Base-by-base conservation (phyloP, 2,329 filamentous ascomycete genomes). In the Neoscytalidium dimidiatum region DNA sequence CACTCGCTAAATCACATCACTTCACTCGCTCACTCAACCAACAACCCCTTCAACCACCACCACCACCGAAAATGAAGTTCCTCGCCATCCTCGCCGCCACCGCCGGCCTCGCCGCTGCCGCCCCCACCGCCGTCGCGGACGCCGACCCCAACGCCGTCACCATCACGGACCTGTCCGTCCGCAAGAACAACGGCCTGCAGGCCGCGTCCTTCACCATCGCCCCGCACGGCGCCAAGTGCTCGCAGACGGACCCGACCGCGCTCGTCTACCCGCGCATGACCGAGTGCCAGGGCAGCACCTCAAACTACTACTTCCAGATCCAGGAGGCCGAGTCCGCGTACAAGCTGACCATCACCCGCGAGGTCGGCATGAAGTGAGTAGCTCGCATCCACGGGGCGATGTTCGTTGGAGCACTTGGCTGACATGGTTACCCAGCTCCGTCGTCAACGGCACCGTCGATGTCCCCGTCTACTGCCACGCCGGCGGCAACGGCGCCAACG, bases 241-340 rank as follows among this genome's bases (percentile, higher is more conserved):
- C 57, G 28, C n/a, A 28, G n/a, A 19, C 33, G 6, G 46, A 49
- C 53, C 7, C 53, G 8, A n/a, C 44, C 33, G 19, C 60, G 13
- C 29, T 49, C n/a, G 23, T 52, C 23, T 46, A 46, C 44, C 53
- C 53, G 11, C 53, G 35, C 53, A 57, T 57, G 7, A 53, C 7
- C 51, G 14, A 28, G 19, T 64, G 62, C 61, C 19, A 41, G 26
- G 35, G 21, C 29, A 23, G 35, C 35, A 23, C 14, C 8, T 43
- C 21, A 19, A n/a, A 57, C 51, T 64, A 64, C 62, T 33, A 49
- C 28, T 64, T 64, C 62, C 41, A 35, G 23, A 38, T 64, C 51
- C 33, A 41, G 35, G 35, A 57, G 4, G 19, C 5, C 17, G n/a
- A 53, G 13, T 23, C 41, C 19, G 52, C 46, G 5, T 58, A 46